Percentiles rank a stretch among this genome's conserved stretches.
phyloP scores from a whole-genome alignment of 202 grass and related monocot genomes.

The Bolboschoenoplectus hybrid region DNA sequence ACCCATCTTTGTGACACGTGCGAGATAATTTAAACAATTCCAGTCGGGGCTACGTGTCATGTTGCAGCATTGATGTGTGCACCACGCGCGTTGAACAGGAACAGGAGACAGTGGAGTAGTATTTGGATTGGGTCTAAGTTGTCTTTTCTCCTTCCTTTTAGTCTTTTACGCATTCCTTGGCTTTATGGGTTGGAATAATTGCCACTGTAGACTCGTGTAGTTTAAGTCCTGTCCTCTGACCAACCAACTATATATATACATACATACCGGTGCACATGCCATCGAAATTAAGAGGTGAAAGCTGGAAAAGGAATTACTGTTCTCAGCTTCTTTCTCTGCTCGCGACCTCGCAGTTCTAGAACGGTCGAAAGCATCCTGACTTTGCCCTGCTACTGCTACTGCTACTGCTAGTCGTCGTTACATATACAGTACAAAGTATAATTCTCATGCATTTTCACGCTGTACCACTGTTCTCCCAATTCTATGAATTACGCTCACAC shows the following conservation, averaged over 20 bases:
- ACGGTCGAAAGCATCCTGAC: neutral
- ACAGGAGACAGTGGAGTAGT: no score
- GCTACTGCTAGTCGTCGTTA: neutral
- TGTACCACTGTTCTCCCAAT: neutral
- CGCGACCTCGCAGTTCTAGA: neutral
- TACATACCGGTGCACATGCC: neutral
- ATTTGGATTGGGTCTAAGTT: neutral
- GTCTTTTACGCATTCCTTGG: neutral
- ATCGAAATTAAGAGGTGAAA: neutral
- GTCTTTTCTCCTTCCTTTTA: neutral
- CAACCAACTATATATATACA: neutral
- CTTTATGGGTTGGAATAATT: slow-evolving; percentile 26
- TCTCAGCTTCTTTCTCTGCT: slow-evolving; percentile 7
- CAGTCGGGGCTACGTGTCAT: neutral
- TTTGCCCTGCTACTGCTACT: neutral
- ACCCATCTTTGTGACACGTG: neutral
- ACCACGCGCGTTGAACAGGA: neutral
- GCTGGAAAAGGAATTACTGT: slow-evolving; percentile 1
- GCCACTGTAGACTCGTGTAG: neutral
- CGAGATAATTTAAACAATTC: neutral
- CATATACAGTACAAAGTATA: neutral
- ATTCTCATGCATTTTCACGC: neutral
- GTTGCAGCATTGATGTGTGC: neutral
- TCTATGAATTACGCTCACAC: neutral
- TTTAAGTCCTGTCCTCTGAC: neutral